phyloP scores from a whole-genome alignment of 2,329 filamentous ascomycete species.

The Trichothecium roseum region DNA sequence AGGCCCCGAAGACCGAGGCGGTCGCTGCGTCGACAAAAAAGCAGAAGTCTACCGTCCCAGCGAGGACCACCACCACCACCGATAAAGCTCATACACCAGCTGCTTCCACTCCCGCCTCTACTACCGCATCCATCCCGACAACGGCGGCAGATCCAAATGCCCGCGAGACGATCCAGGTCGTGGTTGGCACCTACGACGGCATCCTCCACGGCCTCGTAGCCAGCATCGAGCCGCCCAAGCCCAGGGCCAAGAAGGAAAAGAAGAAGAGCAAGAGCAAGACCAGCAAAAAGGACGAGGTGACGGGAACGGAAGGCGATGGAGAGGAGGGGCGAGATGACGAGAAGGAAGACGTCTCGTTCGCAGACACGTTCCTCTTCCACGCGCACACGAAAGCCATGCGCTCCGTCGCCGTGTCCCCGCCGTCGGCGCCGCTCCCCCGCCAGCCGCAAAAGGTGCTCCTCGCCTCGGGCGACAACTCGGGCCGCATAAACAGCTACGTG shows the following conservation, averaged over 20 bases:
- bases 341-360: slow-evolving; percentile 50
- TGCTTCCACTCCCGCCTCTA: background rate
- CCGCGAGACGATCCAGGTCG: slow-evolving; percentile 65
- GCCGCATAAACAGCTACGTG: slow-evolving; percentile 90
- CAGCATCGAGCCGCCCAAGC: slow-evolving; percentile 37
- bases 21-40: slow-evolving; percentile 18
- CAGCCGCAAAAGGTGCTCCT: slow-evolving; percentile 77
- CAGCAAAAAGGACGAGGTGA: too few species aligned
- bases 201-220: slow-evolving; percentile 84
- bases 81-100: too few species aligned
- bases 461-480: slow-evolving; percentile 85
- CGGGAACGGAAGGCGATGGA: too few species aligned
- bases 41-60: slow-evolving; percentile 12
- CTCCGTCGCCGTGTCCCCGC: slow-evolving; percentile 74
- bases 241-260: background rate
- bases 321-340: too few species aligned
- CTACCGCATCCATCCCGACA: slow-evolving; percentile 4
- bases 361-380: slow-evolving; percentile 92
- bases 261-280: slow-evolving; percentile 7
- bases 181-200: slow-evolving; percentile 89
- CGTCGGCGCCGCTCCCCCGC: slow-evolving; percentile 49
- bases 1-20: slow-evolving; percentile 17
- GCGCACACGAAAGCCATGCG: slow-evolving; percentile 85
- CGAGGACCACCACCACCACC: background rate
- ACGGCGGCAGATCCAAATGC: background rate